Base-by-base conservation (phyloP, 192 early-diverging fungal genomes). In the Diversispora epigaea region DNA sequence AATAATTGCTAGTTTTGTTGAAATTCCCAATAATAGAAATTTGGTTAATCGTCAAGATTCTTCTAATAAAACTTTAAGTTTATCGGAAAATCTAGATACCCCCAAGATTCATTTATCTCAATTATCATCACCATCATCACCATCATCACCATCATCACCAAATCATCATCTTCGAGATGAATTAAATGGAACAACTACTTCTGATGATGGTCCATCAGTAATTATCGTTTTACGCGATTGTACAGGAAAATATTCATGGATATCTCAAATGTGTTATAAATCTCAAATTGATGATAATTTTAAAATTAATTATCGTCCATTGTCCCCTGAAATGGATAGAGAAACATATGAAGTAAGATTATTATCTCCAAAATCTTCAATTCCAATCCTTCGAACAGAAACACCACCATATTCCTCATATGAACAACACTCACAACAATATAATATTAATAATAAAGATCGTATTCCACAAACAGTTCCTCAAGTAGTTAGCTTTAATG, bases 181-280 rank as follows among this genome's bases (percentile, higher is more conserved):
- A 55, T 43, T 40, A 12, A 47, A 65, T 75, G 61, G 55, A 14
- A 65, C 25, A 32, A 32, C 25, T 32, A 32, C 25, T 1, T 32
- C 67, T 25, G 75, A 79, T 9, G 64, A 49, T 4, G 68, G 65
- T 0, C 90, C 90, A 9, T 78, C 83, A 60, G 73, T 92, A 52
- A 82, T 87, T 3, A 67, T 89, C 1, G 82, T 91, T 1, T 74
- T 92, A 64, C 84, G 93, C 52, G 91, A 94, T 70, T 79, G 87
- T 8, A 89, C 82, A 19, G 93, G 93, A 25, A 89, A 86, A 73
- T 91, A 90, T 73, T 86, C 88, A 0, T 94, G 91, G 91, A 83
- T 83, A 41, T 77, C 84, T 21, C 78, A 80, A 46, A 79, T 90
- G 15, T 76, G 81, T 56, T 92, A 91, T 76, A 73, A 76, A 15